These are phyloP conservation scores for Metschnikowia gruessii DNA, from an alignment of 805 yeast species.

Conservation along the genomic window DNA sequence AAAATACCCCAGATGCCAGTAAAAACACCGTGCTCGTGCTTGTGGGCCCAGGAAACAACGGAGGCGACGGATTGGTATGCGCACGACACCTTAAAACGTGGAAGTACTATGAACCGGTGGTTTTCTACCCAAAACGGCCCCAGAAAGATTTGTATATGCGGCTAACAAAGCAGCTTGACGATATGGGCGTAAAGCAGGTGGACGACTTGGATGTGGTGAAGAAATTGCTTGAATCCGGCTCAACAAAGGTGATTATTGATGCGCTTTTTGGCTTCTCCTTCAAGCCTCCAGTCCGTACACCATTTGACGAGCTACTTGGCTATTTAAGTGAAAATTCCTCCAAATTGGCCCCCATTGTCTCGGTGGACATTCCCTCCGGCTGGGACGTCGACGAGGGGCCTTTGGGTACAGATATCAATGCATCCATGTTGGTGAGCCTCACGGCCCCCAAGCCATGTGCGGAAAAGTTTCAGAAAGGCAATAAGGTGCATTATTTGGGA, in stretches of 20 bases:
- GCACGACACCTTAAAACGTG: slow-evolving; percentile 84
- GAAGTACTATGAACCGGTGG: slow-evolving; percentile 66
- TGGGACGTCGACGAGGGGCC: slow-evolving; percentile 93
- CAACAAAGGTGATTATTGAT: slow-evolving; percentile 55
- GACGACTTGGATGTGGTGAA: slow-evolving; percentile 35
- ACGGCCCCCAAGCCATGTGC: slow-evolving; percentile 96
- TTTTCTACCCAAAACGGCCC: slow-evolving; percentile 72
- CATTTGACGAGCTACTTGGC: slow-evolving; percentile 51
- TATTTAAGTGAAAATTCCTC: slow-evolving; percentile 31
- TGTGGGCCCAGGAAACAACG: slow-evolving; percentile 95
- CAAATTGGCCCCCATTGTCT: slow-evolving; percentile 59
- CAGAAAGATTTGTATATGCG: slow-evolving; percentile 56
- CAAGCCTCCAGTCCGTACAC: slow-evolving; percentile 80
- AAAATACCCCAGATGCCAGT: neutral
- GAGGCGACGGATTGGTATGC: slow-evolving; percentile 96
- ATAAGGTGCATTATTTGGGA: slow-evolving; percentile 71
- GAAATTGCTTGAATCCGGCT: slow-evolving; percentile 6
- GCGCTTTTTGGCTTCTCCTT: slow-evolving; percentile 93
- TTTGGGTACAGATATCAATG: slow-evolving; percentile 44
- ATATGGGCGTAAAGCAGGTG: slow-evolving; percentile 61
- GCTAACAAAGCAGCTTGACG: slow-evolving; percentile 62
- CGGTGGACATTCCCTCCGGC: slow-evolving; percentile 92
- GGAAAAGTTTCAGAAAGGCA: slow-evolving; percentile 34
- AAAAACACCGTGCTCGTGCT: slow-evolving; percentile 55
- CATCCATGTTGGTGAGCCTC: slow-evolving; percentile 70